Percentiles rank a stretch among this genome's conserved stretches.
phyloP scores from a whole-genome alignment of 306 rosid genomes.

The Vigna mungo region DNA sequence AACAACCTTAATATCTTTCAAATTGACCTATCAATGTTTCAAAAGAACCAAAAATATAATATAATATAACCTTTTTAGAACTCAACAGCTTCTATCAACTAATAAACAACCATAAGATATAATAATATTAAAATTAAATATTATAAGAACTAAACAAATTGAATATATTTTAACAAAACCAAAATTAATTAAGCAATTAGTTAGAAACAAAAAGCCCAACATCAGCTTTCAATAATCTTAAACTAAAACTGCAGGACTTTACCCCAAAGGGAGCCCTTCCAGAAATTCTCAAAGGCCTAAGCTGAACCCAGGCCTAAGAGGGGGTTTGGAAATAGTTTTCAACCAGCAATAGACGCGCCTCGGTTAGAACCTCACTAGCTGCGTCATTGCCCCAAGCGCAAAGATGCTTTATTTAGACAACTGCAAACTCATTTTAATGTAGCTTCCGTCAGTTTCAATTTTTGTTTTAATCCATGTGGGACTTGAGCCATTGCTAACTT shows the following conservation, averaged over 20 bases:
- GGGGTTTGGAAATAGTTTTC: slow-evolving; percentile 10
- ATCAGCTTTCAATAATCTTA: too few species aligned
- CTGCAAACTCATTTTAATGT: neutral
- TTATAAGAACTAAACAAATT: too few species aligned
- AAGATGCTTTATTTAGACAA: neutral
- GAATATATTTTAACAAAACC: too few species aligned
- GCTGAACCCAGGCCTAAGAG: neutral
- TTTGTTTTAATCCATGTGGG: neutral
- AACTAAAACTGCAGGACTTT: neutral
- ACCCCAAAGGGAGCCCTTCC: neutral
- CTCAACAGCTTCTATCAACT: too few species aligned
- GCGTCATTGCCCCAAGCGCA: slow-evolving; percentile 19
- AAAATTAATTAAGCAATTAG: too few species aligned
- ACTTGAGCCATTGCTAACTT: neutral
- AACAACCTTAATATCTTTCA: too few species aligned
- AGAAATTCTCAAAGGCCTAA: neutral
- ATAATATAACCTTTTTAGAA: too few species aligned
- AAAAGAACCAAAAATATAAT: too few species aligned
- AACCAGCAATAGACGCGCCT: slow-evolving; percentile 15
- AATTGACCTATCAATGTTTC: too few species aligned
- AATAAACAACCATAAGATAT: too few species aligned
- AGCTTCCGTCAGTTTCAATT: neutral
- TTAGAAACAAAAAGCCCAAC: too few species aligned
- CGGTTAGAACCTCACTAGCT: slow-evolving; percentile 9
- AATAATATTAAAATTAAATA: too few species aligned